These are phyloP conservation scores for Eucalyptus caleyi DNA, from an alignment of 345 rosid species.

Conservation along the genomic window DNA sequence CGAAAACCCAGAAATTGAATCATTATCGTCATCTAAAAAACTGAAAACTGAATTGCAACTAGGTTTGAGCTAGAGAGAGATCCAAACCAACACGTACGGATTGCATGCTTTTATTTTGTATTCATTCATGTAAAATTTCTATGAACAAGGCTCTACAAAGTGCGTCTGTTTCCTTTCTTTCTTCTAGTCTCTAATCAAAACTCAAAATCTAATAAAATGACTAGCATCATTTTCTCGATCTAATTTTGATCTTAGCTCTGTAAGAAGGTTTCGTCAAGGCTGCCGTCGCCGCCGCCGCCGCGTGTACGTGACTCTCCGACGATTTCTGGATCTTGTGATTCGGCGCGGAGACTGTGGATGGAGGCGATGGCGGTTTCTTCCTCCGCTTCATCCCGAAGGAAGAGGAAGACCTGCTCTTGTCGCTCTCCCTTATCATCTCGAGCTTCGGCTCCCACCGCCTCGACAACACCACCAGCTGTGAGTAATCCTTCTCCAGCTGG, in stretches of 20 bases:
- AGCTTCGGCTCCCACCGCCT: constrained; percentile 79
- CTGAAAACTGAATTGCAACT: neutral
- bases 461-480: constrained; percentile 42
- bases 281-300: neutral
- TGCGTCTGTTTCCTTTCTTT: neutral
- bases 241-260: neutral
- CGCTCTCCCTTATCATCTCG: constrained; percentile 57
- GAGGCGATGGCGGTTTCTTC: constrained; percentile 7
- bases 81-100: neutral
- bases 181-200: neutral
- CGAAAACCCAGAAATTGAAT: neutral
- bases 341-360: neutral
- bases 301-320: neutral
- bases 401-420: constrained; percentile 12
- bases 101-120: neutral
- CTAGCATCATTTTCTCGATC: neutral
- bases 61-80: neutral
- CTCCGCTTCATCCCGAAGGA: constrained; percentile 38
- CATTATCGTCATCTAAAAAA: neutral
- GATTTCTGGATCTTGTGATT: neutral
- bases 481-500: constrained; percentile 54
- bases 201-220: neutral
- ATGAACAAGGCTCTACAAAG: neutral
- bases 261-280: neutral
- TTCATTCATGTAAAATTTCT: neutral